A percentile compares a stretch with the other conserved stretches of the same genome.
These are phyloP conservation scores for Xylaria scruposa DNA, from an alignment of 495 filamentous ascomycete species.

Conservation along the genomic window DNA sequence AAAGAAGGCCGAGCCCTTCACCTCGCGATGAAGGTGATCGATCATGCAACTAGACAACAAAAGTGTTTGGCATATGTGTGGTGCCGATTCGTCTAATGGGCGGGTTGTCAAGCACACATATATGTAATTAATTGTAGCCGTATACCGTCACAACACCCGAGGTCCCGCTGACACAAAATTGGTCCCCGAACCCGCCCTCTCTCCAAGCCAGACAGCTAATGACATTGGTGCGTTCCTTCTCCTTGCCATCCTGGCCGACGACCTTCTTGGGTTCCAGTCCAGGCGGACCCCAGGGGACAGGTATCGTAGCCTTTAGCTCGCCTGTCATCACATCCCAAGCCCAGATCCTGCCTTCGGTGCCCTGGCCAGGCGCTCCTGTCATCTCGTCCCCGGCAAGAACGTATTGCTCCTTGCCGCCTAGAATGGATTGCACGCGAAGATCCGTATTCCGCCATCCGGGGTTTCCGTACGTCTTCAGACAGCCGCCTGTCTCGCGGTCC, in stretches of 20 bases:
- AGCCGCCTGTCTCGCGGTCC: slow-evolving; percentile 75
- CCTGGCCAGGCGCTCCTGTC: slow-evolving; percentile 43
- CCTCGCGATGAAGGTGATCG: not conserved
- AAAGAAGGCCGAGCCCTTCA: not conserved
- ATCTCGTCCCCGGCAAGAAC: slow-evolving; percentile 85
- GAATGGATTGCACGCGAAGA: slow-evolving; percentile 71
- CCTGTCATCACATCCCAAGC: slow-evolving; percentile 91
- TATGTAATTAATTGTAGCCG: slow-evolving; percentile 45
- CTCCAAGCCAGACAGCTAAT: slow-evolving; percentile 75
- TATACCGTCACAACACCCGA: slow-evolving; percentile 62
- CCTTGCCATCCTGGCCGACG: slow-evolving; percentile 57
- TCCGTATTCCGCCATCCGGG: slow-evolving; percentile 69
- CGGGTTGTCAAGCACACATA: not conserved
- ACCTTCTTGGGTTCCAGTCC: slow-evolving; percentile 56
- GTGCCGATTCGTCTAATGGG: not conserved
- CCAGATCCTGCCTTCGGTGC: slow-evolving; percentile 69
- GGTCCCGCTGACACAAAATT: slow-evolving; percentile 62
- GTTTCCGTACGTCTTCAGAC: slow-evolving; percentile 74
- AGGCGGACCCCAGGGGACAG: slow-evolving; percentile 66
- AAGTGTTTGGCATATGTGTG: too few relatives aligned
- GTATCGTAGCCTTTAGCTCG: slow-evolving; percentile 64
- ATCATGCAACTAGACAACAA: slow-evolving; percentile 15
- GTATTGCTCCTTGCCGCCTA: slow-evolving; percentile 75
- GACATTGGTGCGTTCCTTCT: slow-evolving; percentile 59
- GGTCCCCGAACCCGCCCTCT: slow-evolving; percentile 65